Evolutionary conservation across 768 basidiomycete genomes (phyloP).

Genomic region (Gelatoporia subvermispora): DNA sequence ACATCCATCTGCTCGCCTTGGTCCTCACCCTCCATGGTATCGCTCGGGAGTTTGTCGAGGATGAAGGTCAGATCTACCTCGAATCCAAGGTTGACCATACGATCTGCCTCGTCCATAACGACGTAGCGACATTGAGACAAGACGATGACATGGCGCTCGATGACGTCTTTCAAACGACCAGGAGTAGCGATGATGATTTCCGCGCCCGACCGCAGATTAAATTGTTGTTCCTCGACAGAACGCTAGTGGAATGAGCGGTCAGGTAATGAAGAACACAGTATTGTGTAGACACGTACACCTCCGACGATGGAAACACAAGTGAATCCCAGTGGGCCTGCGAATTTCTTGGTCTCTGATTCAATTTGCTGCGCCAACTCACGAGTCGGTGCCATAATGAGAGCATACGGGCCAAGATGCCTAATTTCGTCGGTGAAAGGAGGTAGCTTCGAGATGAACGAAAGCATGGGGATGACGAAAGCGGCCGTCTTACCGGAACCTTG

Average conservation of each 20-base stretch:
- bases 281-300: conserved; percentile 54
- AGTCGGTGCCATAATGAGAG: conserved; percentile 93
- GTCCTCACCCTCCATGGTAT: conserved; percentile 86
- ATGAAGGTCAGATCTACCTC: conserved; percentile 94
- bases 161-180: conserved; percentile 95
- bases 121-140: conserved; percentile 96
- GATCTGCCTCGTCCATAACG: conserved; percentile 99
- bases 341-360: conserved; percentile 87
- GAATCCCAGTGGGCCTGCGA: conserved; percentile 85
- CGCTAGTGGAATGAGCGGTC: conserved; percentile 42
- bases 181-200: conserved; percentile 99
- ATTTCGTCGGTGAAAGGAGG: conserved; percentile 89
- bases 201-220: conserved; percentile 95
- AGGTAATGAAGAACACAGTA: conserved; percentile 2
- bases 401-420: conserved; percentile 89
- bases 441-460: conserved; percentile 85
- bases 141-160: conserved; percentile 93
- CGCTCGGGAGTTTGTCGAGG: conserved; percentile 84
- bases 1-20: conserved; percentile 72
- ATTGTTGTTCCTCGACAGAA: conserved; percentile 95
- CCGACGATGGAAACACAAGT: conserved; percentile 97
- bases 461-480: conserved; percentile 97
- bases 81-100: conserved; percentile 98
- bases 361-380: conserved; percentile 98
- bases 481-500: conserved; percentile 98